Percentiles rank a stretch among this genome's conserved stretches.
Conservation (phyloP, 257 asterid species). For the Solanum rostratum region DNA sequence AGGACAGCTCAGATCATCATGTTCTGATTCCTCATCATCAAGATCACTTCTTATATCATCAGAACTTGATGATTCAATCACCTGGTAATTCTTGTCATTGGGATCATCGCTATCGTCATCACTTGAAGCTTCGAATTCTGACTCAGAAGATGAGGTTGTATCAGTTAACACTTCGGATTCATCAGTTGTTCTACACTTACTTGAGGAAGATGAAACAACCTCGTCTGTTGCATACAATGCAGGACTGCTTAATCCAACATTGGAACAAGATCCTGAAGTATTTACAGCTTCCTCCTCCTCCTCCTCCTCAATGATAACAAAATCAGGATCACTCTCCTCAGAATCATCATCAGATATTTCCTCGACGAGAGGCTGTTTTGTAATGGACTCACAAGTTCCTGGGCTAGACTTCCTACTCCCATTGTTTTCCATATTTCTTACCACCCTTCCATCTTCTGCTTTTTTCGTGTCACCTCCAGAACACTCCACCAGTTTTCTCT, state of each 20-base stretch:
- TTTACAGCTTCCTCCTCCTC: background rate
- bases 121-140: background rate
- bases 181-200: background rate
- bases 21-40: background rate
- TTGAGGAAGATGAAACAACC: slow-evolving; percentile 8
- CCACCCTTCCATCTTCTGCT: background rate
- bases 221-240: background rate
- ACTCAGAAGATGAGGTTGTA: background rate
- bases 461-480: background rate
- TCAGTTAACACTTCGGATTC: background rate
- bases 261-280: background rate
- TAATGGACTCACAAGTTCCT: background rate
- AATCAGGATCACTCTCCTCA: background rate
- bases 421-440: background rate
- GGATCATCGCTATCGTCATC: slow-evolving; percentile 12
- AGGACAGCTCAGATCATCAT: background rate
- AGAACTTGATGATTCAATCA: background rate
- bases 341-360: background rate
- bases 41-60: background rate
- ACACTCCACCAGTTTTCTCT: background rate
- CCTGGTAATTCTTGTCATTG: background rate
- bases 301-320: background rate
- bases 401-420: background rate
- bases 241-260: background rate
- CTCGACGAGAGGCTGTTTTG: background rate